phyloP scores from a whole-genome alignment of 768 basidiomycete genomes.

The Crucibulum laeve region DNA sequence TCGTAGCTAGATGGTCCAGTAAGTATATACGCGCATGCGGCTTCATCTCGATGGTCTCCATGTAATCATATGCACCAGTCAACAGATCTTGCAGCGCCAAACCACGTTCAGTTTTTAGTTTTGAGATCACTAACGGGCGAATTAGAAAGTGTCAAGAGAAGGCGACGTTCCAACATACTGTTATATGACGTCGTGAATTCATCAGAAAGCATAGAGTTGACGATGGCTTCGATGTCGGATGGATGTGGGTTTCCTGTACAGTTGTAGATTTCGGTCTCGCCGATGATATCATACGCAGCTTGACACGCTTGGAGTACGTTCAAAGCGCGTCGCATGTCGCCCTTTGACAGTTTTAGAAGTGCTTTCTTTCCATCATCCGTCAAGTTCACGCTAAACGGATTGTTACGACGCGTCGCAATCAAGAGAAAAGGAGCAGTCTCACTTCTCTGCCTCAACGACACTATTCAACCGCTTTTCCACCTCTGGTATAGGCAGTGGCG shows the following conservation, averaged over 20 bases:
- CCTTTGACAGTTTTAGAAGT: constrained; percentile 88
- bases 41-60: constrained; percentile 83
- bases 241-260: constrained; percentile 98
- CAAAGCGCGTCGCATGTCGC: constrained; percentile 95
- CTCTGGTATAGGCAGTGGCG: constrained; percentile 80
- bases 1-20: constrained; percentile 90
- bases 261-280: constrained; percentile 91
- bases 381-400: constrained; percentile 67
- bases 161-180: constrained; percentile 40
- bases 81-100: constrained; percentile 94
- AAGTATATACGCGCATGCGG: constrained; percentile 86
- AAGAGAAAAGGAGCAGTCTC: not conserved
- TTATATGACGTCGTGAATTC: constrained; percentile 92
- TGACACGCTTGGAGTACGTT: constrained; percentile 98
- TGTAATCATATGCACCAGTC: constrained; percentile 85
- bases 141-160: constrained; percentile 1
- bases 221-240: constrained; percentile 87
- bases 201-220: constrained; percentile 93
- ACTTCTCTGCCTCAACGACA: constrained; percentile 87
- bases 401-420: not conserved
- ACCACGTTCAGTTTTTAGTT: constrained; percentile 87
- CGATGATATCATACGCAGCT: constrained; percentile 87
- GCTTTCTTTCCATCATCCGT: constrained; percentile 85
- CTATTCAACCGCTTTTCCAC: constrained; percentile 77
- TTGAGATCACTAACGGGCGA: constrained; percentile 64